Base-by-base conservation (phyloP, 768 basidiomycete species). In the Suillus fuscotomentosus region DNA sequence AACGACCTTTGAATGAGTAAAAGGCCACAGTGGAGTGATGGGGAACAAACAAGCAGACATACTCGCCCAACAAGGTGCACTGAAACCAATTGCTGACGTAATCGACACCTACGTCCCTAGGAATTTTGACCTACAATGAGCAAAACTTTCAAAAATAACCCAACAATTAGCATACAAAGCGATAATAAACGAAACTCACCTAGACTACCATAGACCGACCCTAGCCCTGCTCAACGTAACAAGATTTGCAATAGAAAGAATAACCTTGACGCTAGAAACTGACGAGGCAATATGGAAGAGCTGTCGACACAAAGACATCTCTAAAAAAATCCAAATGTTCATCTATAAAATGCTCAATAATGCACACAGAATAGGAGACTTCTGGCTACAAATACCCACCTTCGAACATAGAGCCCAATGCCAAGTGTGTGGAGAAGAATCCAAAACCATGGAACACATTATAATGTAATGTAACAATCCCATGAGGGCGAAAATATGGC, bases 401-500 rank as follows among this genome's bases (percentile, higher is more conserved):
- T 67, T 20, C 20, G 65, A 70, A 57, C 5, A 51, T 0, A 42
- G 64, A 43, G 63, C 62, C 31, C 15, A 0, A 6, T 77, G 76
- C 64, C 34, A 17, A 0, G 42, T 59, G 1, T 74, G 74, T 39
- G 34, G 43, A 0, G 56, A 55, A 9, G 62, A 34, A 74, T 76
- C 59, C 73, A 17, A 43, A 8, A 20, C 42, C 3, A 43, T 43
- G 42, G 42, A 43, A 20, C 42, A 43, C 17, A 43, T 77, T 4
- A 67, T 78, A 0, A 66, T 56, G 0, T 63, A 75, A 38, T 78
- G 77, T 2, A 11, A 22, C 10, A 56, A 36, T 41, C 53, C 65
- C 0, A 75, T 71, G 0, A 74, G 74, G 53, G 56, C 61, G 41
- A 24, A 24, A 34, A 53, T 75, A 5, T 78, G 76, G 76, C 27